Evolutionary conservation across 768 basidiomycete species (phyloP), one percentile per base, ranked within the genome.

Genomic region (Boletus pseudo-olivaceus): DNA sequence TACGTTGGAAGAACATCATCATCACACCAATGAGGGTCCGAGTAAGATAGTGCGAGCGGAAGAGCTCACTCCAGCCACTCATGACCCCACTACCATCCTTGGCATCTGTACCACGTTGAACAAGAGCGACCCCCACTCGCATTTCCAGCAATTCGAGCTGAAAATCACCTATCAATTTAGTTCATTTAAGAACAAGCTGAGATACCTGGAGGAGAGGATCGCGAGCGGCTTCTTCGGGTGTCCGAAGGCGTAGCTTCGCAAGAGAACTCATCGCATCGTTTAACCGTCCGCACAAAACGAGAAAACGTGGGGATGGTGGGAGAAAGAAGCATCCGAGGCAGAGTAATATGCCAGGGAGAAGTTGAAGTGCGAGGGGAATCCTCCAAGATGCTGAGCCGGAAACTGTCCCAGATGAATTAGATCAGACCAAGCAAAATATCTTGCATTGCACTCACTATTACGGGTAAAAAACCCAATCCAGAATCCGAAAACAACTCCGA

Each of bases 1-100:
- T 59, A 89, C 90, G 90, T 70, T 93, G 90, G 61, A 91, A 92
- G 48, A 88, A 82, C 85, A 90, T 90, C 60, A 90, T 80, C 63
- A 83, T 69, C 8, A 89, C 74, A 3, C 88, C 89, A 37, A 91
- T 80, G 64, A 80, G 68, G 1, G 90, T 91, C 33, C 88, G 77
- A 49, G 77, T 72, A 15, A 81, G 70, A 62, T 85, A 84, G 50
- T 78, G 78, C 1, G 61, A 64, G 7, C 70, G 70, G 52, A 88
- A 84, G 9, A 92, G 73, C 26, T 73, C 74, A 7, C 63, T 73
- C 89, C 88, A 91, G 0, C 75, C 77, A 44, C 49, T 47, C 47
- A 54, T 38, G 32, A 35, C 2, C 35, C 64, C 62, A 20, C 43
- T 11, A 8, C 49, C 43, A 30, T 59, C 64, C 40, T 67, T 68